A percentile compares a stretch with the other conserved stretches of the same genome.
Evolutionary conservation across 108 stramenopile genomes (phyloP).

Genomic region (Mayamaea pseudoterrestris): DNA sequence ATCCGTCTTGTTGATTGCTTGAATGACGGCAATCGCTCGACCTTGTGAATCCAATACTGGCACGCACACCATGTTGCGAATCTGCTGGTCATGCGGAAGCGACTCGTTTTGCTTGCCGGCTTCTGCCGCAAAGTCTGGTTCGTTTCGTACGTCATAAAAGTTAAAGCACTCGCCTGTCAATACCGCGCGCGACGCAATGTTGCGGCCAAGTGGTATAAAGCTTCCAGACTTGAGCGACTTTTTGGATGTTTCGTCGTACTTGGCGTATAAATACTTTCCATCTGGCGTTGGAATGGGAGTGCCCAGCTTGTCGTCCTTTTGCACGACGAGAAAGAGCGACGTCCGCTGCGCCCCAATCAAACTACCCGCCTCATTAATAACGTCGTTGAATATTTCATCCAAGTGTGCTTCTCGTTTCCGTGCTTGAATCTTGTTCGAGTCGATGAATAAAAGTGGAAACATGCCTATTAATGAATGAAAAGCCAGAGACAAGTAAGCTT

Average conservation of each 20-base stretch:
- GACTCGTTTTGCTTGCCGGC: neutral
- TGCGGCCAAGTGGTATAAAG: constrained; percentile 31
- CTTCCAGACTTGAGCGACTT: neutral
- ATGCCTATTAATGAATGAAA: too few relatives aligned
- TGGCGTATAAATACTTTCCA: constrained; percentile 42
- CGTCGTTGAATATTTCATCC: constrained; percentile 35
- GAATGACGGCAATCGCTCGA: constrained; percentile 42
- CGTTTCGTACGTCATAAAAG: constrained; percentile 21
- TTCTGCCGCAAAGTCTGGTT: constrained; percentile 21
- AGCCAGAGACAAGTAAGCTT: too few relatives aligned
- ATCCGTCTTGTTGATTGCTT: constrained; percentile 44
- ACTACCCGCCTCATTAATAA: constrained; percentile 41
- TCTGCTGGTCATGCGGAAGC: too few relatives aligned
- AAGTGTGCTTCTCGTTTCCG: constrained; percentile 32
- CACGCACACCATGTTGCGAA: constrained; percentile 25
- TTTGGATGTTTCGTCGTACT: constrained; percentile 8
- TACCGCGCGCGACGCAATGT: constrained; percentile 33
- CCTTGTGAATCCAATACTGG: constrained; percentile 46
- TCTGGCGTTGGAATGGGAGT: constrained; percentile 12
- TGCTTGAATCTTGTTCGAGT: constrained; percentile 22
- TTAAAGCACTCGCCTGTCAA: constrained; percentile 44
- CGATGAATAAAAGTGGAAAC: constrained; percentile 82
- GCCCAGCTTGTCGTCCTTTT: neutral
- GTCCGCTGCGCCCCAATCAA: constrained; percentile 49
- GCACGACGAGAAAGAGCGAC: constrained; percentile 33